phyloP scores from a whole-genome alignment of 306 rosid species.

The Malus sieversii region DNA sequence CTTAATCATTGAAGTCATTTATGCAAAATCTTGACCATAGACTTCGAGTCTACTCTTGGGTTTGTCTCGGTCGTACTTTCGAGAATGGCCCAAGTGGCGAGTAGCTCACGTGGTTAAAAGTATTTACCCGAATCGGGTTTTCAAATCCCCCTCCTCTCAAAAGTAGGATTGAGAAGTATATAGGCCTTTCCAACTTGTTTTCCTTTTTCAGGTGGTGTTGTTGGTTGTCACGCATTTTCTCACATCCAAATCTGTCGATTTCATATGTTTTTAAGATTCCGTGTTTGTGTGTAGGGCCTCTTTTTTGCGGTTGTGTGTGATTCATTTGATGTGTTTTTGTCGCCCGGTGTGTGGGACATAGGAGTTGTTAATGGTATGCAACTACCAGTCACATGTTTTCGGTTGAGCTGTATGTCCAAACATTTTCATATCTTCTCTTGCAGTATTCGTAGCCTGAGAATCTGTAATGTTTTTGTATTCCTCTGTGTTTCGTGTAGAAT shows the following conservation, averaged over 20 bases:
- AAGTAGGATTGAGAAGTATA: neutral
- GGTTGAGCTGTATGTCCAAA: neutral
- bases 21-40: constrained; percentile 16
- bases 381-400: constrained; percentile 11
- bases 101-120: neutral
- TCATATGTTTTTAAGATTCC: constrained; percentile 40
- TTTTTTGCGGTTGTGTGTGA: constrained; percentile 38
- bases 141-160: neutral
- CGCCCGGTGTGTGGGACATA: constrained; percentile 37
- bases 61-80: constrained; percentile 6
- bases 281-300: constrained; percentile 47
- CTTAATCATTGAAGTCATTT: constrained; percentile 20
- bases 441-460: neutral
- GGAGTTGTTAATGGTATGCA: constrained; percentile 24
- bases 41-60: neutral
- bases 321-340: constrained; percentile 29
- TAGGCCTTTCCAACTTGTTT: neutral
- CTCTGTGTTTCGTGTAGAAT: neutral
- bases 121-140: too few species aligned
- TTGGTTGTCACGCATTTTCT: neutral
- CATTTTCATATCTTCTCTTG: neutral
- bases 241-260: constrained; percentile 28
- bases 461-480: neutral
- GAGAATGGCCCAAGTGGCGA: neutral
- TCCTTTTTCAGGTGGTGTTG: neutral